Conservation (phyloP, 2,329 filamentous ascomycete genomes). For the Pseudopithomyces chartarum region DNA sequence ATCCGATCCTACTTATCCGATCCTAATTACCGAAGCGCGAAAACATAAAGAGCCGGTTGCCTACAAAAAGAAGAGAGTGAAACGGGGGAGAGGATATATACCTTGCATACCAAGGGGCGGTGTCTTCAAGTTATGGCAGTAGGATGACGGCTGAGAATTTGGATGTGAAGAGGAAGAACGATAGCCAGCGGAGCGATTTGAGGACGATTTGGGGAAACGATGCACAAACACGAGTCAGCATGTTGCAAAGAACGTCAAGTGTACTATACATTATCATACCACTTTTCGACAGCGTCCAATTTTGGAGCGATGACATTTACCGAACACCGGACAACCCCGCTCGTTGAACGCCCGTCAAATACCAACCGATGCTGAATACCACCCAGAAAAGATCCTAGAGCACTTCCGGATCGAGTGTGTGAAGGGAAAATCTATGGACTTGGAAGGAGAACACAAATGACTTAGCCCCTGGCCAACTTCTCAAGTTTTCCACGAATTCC, state of each 20-base stretch:
- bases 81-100: neutral
- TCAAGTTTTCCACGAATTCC: conserved; percentile 61
- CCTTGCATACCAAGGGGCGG: neutral
- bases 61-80: conserved; percentile 9
- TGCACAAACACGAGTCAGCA: conserved; percentile 1
- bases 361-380: neutral
- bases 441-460: neutral
- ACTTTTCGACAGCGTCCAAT: neutral
- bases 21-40: conserved; percentile 2
- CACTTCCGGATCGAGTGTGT: conserved; percentile 20
- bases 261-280: conserved; percentile 39
- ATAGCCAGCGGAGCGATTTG: neutral
- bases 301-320: neutral
- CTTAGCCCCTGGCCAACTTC: conserved; percentile 45
- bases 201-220: neutral
- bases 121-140: neutral
- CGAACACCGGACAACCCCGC: neutral
- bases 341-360: neutral
- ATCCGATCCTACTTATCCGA: conserved; percentile 19
- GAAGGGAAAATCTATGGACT: conserved; percentile 14
- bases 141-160: too few species aligned
- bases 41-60: neutral
- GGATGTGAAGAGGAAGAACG: too few species aligned
- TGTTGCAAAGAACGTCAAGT: neutral
- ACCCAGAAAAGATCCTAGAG: conserved; percentile 17